These are phyloP conservation scores for Coprinopsis cinerea DNA, from an alignment of 768 basidiomycete genomes.

Conservation along the genomic window DNA sequence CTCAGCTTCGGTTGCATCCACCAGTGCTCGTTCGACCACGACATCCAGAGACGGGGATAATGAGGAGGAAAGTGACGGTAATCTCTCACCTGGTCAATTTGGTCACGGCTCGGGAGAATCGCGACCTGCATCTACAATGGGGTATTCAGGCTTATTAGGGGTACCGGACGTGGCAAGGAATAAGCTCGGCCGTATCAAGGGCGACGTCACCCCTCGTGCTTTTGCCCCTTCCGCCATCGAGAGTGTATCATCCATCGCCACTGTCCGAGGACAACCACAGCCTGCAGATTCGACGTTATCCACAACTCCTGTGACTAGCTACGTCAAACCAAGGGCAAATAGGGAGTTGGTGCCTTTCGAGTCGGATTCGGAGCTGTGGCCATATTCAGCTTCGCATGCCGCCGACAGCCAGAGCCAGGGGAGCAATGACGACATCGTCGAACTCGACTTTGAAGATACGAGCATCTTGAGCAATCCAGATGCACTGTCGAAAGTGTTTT, in stretches of 20 bases:
- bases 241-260: slow-evolving; percentile 10
- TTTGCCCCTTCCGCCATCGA: slow-evolving; percentile 18
- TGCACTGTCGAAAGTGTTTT: slow-evolving; percentile 40
- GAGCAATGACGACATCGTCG: slow-evolving; percentile 51
- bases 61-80: slow-evolving; percentile 39
- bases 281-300: not conserved
- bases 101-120: slow-evolving; percentile 8
- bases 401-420: slow-evolving; percentile 29
- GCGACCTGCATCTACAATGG: slow-evolving; percentile 28
- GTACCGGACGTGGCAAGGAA: not conserved
- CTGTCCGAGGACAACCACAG: slow-evolving; percentile 3
- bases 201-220: slow-evolving; percentile 56
- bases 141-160: slow-evolving; percentile 15
- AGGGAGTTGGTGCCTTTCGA: slow-evolving; percentile 55
- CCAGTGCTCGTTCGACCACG: slow-evolving; percentile 30
- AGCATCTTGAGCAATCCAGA: slow-evolving; percentile 66
- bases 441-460: slow-evolving; percentile 71
- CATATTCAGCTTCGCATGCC: slow-evolving; percentile 46
- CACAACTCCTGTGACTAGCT: not conserved
- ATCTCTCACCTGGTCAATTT: slow-evolving; percentile 21
- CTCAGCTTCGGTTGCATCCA: slow-evolving; percentile 34
- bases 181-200: slow-evolving; percentile 26
- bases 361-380: slow-evolving; percentile 65
- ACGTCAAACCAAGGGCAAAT: slow-evolving; percentile 21
- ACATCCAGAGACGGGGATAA: slow-evolving; percentile 56